phyloP scores from a whole-genome alignment of 2,329 filamentous ascomycete genomes.

The Calonectria crousiana region DNA sequence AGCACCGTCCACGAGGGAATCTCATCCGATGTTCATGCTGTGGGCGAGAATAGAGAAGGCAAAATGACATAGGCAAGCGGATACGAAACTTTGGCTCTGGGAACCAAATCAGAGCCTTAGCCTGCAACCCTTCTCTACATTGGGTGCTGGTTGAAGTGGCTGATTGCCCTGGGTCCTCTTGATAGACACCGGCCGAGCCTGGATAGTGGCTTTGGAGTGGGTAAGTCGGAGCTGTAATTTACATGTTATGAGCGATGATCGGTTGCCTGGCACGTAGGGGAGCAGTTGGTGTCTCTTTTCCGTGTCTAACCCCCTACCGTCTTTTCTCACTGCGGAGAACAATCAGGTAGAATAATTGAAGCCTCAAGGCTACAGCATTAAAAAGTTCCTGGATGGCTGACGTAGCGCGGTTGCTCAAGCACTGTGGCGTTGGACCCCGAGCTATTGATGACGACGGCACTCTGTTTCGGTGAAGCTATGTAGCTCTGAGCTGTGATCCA shows the following conservation, averaged over 20 bases:
- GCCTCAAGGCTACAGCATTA: conserved; percentile 44
- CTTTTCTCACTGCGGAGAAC: conserved; percentile 9
- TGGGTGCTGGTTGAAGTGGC: conserved; percentile 5
- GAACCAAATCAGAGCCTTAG: not conserved
- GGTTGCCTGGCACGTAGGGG: conserved; percentile 16
- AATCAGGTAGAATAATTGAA: conserved; percentile 39
- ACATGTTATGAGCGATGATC: conserved; percentile 7
- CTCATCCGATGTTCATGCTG: conserved; percentile 16
- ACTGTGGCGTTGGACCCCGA: conserved; percentile 36
- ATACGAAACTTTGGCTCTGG: conserved; percentile 2
- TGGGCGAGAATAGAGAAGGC: not conserved
- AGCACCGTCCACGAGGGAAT: conserved; percentile 21
- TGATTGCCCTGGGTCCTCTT: not conserved
- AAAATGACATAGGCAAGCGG: conserved; percentile 5
- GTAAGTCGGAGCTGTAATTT: conserved; percentile 8
- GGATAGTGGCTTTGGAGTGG: conserved; percentile 16
- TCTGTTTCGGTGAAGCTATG: conserved; percentile 3
- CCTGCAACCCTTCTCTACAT: conserved; percentile 6
- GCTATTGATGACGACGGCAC: conserved; percentile 41
- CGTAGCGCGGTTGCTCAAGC: conserved; percentile 37
- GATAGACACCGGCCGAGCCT: conserved; percentile 6
- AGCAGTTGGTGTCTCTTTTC: conserved; percentile 4
- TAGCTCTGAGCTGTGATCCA: not conserved
- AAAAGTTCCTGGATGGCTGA: conserved; percentile 39
- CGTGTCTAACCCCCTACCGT: conserved; percentile 1